Base-by-base conservation (phyloP, 352 stramenopile species). In the Chrysophaeum taylorii region DNA sequence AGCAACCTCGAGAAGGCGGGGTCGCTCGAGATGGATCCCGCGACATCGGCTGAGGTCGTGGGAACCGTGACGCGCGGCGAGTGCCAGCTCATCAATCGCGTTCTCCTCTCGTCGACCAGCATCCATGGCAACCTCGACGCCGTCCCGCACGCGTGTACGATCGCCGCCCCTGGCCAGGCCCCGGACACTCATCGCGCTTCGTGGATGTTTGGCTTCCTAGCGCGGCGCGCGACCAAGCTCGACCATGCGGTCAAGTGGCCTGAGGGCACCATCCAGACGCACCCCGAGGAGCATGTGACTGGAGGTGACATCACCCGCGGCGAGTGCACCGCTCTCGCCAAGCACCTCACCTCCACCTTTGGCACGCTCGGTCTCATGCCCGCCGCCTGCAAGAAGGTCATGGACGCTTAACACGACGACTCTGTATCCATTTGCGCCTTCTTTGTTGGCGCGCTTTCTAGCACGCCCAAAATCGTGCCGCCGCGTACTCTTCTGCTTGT, bases 21-120 rank as follows among this genome's bases (percentile, higher is more conserved):
- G n/a, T n/a, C n/a, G n/a, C n/a, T n/a, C n/a, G n/a, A n/a, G n/a
- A n/a, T n/a, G n/a, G n/a, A n/a, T n/a, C n/a, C n/a, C n/a, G n/a
- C n/a, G n/a, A n/a, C n/a, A n/a, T n/a, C n/a, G n/a, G n/a, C n/a
- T n/a, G n/a, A 16, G 7, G 52, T 63, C 52, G 52, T 63, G 7
- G 52, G 52, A 25, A 35, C 4, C 9, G 52, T 63, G 7, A 41
- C 25, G 27, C 36, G 39, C 27, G 52, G 52, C 25, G 52, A 63
- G 52, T 63, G 52, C 52, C 52, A 63, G 52, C 36, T 63, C 27
- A 63, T 63, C 52, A 63, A 63, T 31, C 7, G 52, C 9, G 52
- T 63, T 5, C 29, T 63, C 5, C 52, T 63, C 25, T 39, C 25
- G 27, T 63, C 52, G 52, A 63, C 52, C 27, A 41, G 27, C 27